Conservation (phyloP, 1,284 basidiomycete genomes). For the Sphagnurus paluster region DNA sequence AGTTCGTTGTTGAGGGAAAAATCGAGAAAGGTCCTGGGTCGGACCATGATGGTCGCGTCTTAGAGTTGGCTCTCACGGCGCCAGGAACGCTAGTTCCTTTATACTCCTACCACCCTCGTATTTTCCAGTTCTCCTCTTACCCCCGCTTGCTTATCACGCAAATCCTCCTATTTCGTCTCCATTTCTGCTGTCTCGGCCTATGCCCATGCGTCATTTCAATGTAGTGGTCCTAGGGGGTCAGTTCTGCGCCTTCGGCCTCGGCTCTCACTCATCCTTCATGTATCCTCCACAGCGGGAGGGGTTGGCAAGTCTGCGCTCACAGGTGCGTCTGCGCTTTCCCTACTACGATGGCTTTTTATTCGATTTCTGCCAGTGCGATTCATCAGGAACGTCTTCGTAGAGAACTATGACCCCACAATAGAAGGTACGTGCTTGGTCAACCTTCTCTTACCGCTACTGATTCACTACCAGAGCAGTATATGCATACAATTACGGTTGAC, state of each 20-base stretch:
- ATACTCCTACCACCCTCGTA: neutral
- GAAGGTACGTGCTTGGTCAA: slow-evolving; percentile 51
- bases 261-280: neutral
- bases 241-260: slow-evolving; percentile 19
- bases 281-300: slow-evolving; percentile 57
- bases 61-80: slow-evolving; percentile 20
- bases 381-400: slow-evolving; percentile 71
- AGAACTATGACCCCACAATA: slow-evolving; percentile 81
- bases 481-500: slow-evolving; percentile 60
- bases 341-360: neutral
- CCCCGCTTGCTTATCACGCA: neutral
- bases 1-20: slow-evolving; percentile 52
- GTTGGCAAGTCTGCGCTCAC: slow-evolving; percentile 83
- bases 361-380: slow-evolving; percentile 56
- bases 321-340: slow-evolving; percentile 28
- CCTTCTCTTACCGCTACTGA: slow-evolving; percentile 1
- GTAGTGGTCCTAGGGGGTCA: slow-evolving; percentile 78
- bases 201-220: slow-evolving; percentile 63
- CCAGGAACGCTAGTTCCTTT: slow-evolving; percentile 11
- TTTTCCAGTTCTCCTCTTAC: slow-evolving; percentile 2
- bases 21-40: slow-evolving; percentile 71
- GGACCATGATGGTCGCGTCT: slow-evolving; percentile 30
- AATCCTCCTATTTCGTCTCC: neutral
- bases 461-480: slow-evolving; percentile 58
- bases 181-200: neutral